These are phyloP conservation scores for Termitomyces sp. DNA, from an alignment of 1,284 basidiomycete genomes.

Conservation along the genomic window DNA sequence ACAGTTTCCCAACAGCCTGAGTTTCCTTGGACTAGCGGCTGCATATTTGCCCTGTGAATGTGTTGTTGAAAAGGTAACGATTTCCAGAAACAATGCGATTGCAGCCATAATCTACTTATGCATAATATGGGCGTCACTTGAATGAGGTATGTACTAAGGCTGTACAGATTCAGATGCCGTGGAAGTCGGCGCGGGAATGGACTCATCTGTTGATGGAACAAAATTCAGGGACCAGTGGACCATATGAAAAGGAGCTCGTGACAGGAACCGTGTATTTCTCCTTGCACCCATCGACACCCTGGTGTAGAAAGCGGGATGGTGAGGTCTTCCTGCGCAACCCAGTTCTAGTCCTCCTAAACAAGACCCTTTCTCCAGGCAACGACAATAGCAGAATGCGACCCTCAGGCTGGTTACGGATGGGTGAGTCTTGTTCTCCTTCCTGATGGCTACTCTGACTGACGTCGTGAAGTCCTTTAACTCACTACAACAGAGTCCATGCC, in stretches of 20 bases:
- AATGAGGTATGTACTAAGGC: not conserved
- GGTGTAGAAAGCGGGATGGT: constrained; percentile 10
- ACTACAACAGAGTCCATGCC: constrained; percentile 16
- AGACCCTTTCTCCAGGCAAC: constrained; percentile 3
- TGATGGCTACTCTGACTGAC: not conserved
- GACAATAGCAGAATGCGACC: constrained; percentile 8
- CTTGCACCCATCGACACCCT: not conserved
- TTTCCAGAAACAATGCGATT: too few relatives aligned
- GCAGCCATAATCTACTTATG: too few relatives aligned
- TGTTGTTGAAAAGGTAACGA: not conserved
- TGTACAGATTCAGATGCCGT: constrained; percentile 7
- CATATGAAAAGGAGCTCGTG: constrained; percentile 2
- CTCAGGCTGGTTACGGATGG: constrained; percentile 13
- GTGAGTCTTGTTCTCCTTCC: constrained; percentile 3
- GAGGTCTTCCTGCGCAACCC: not conserved
- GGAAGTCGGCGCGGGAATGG: not conserved
- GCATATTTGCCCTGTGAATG: not conserved
- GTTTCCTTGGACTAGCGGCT: too few relatives aligned
- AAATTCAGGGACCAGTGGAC: not conserved
- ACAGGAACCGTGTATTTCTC: not conserved
- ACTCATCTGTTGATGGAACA: not conserved
- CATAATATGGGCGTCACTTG: too few relatives aligned
- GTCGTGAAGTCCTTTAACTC: constrained; percentile 15
- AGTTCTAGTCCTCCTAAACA: not conserved
- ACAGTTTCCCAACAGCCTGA: too few relatives aligned